These are phyloP conservation scores for Fusarium sp. DNA, from an alignment of 2,329 filamentous ascomycete species.

Conservation along the genomic window DNA sequence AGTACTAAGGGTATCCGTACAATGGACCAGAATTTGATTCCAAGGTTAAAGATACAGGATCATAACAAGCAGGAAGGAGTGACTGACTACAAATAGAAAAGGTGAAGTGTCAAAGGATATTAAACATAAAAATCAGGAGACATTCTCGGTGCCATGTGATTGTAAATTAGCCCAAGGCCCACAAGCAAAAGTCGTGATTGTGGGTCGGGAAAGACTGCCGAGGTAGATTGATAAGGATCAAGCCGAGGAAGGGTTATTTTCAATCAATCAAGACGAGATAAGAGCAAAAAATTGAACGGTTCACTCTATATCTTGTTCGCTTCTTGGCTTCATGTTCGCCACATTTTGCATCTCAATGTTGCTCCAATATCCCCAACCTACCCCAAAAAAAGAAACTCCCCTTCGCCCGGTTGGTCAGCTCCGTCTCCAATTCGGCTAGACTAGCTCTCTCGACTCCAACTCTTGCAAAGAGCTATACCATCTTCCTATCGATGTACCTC, in stretches of 20 bases:
- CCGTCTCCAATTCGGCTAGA: background rate
- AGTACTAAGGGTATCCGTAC: too few species aligned
- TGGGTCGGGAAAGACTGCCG: background rate
- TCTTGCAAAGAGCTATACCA: too few species aligned
- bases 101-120: background rate
- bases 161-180: background rate
- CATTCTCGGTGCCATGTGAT: background rate
- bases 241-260: background rate
- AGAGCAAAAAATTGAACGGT: background rate
- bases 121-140: background rate
- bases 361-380: background rate
- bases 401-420: background rate
- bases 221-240: background rate
- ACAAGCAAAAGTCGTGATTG: background rate
- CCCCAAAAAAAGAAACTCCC: background rate
- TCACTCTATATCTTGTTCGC: background rate
- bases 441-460: background rate
- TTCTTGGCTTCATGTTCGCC: background rate
- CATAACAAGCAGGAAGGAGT: too few species aligned
- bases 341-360: background rate
- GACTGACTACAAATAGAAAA: background rate
- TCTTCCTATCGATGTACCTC: fast-evolving
- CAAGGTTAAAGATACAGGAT: fast-evolving
- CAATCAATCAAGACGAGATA: background rate
- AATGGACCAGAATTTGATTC: too few species aligned